A percentile compares a stretch with the other conserved stretches of the same genome.
Conservation (phyloP, 202 grass and related monocot species). For the Setaria viridis region DNA sequence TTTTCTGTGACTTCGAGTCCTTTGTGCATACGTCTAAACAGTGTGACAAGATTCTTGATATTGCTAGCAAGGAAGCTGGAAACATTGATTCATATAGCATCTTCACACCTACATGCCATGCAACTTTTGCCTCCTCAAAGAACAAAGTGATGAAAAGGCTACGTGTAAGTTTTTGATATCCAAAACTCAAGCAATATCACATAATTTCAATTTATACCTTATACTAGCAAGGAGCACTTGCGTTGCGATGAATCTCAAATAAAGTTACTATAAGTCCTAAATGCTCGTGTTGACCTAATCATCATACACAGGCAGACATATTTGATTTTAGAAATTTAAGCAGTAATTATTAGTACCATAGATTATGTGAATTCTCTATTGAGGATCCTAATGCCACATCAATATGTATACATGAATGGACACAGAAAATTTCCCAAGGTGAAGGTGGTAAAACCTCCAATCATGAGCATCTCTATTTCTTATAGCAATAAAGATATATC, state of each 20-base stretch:
- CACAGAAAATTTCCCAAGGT: neutral
- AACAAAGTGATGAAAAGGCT: conserved; percentile 95
- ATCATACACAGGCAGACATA: neutral
- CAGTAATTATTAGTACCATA: neutral
- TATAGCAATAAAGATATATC: neutral
- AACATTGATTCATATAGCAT: conserved; percentile 98
- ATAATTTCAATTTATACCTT: conserved; percentile 16
- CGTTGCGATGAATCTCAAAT: neutral
- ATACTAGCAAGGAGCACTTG: neutral
- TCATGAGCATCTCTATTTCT: neutral
- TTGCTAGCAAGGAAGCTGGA: conserved; percentile 81
- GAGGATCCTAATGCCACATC: neutral
- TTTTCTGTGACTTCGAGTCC: conserved; percentile 88
- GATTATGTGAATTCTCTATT: conserved; percentile 5
- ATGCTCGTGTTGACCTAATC: neutral
- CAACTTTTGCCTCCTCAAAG: conserved; percentile 65
- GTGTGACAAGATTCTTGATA: conserved; percentile 80
- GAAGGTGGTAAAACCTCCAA: neutral
- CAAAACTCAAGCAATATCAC: conserved; percentile 28
- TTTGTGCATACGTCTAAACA: conserved; percentile 83
- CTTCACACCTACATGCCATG: conserved; percentile 93
- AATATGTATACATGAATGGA: neutral
- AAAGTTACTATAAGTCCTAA: neutral
- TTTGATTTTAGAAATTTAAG: neutral
- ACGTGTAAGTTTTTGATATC: conserved; percentile 62